Evolutionary conservation across 352 stramenopile species (phyloP), one percentile per base, ranked within the genome.

Genomic region (Aphanomyces astaci): DNA sequence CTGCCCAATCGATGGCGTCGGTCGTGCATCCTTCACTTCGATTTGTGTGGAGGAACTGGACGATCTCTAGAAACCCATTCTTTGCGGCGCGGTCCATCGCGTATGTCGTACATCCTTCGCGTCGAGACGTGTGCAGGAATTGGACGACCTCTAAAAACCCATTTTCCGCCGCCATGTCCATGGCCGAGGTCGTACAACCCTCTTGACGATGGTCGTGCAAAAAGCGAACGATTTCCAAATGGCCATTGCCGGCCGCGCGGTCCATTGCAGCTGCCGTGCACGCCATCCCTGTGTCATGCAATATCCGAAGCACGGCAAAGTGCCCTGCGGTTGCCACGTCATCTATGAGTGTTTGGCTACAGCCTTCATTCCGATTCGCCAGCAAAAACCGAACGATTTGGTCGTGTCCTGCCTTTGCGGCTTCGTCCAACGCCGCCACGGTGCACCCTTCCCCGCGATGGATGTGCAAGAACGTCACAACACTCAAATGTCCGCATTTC

Each of bases 61-160:
- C 62, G 5, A 68, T 45, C 4, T 45, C 45, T 17, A 62, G 13
- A 17, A 52, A 48, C 5, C 62, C 62, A 24, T 81, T 77, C 32
- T 71, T 78, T 0, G 84, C 82, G 10, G 84, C 80, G n/a, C 78
- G 67, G 72, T 88, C 79, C 55, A 90, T 76, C 0, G 81, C 82
- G 45, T 80, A 78, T 49, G 78, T 72, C 0, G 78, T 78, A 19
- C 78, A 78, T 0, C 77, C 73, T 33, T 84, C 77, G 1, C 49
- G 65, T 13, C 76, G 80, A 54, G 5, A 5, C 19, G 4, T n/a
- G 17, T 65, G 25, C 43, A 43, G 28, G 53, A 72, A 75, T 13
- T 64, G 48, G 2, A 73, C 70, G 4, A 73, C 63, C 19, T 70
- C 66, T 2, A 77, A 13, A 31, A 72, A 64, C n/a, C 70, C 70